Evolutionary conservation across 495 filamentous ascomycete species (phyloP).

Genomic region (Penicillium manginii): DNA sequence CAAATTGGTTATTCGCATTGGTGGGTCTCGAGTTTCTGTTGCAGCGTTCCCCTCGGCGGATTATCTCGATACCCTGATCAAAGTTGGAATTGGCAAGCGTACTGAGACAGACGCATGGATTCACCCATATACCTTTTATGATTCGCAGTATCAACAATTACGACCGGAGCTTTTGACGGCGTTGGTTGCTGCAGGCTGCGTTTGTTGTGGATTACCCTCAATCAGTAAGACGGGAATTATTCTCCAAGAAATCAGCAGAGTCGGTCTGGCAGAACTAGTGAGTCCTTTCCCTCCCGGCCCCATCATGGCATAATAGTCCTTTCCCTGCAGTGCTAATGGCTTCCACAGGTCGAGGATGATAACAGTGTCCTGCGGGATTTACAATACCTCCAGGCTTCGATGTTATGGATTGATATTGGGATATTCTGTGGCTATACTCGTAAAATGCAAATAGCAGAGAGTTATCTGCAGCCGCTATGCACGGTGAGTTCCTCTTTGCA

Average conservation of each 20-base stretch:
- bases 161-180: conserved; percentile 58
- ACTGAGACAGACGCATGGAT: conserved; percentile 60
- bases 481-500: conserved; percentile 35
- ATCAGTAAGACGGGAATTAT: conserved; percentile 63
- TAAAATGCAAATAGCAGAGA: conserved; percentile 68
- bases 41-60: conserved; percentile 60
- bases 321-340: neutral
- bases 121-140: conserved; percentile 56
- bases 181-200: conserved; percentile 58
- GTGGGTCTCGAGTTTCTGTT: conserved; percentile 47
- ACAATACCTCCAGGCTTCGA: conserved; percentile 55
- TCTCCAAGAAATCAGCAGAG: conserved; percentile 55
- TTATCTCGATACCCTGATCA: conserved; percentile 60
- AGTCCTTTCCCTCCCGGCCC: neutral
- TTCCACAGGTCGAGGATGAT: conserved; percentile 53
- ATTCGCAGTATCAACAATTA: conserved; percentile 44
- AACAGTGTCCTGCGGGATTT: conserved; percentile 58
- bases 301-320: too few species aligned
- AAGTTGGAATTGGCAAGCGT: conserved; percentile 59
- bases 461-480: conserved; percentile 50
- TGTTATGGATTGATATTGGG: conserved; percentile 59
- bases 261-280: conserved; percentile 48
- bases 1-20: conserved; percentile 26
- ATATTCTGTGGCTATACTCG: conserved; percentile 64
- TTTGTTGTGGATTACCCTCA: conserved; percentile 53